These are phyloP conservation scores for Nicotiana attenuata DNA, from an alignment of 257 asterid species.

Conservation along the genomic window DNA sequence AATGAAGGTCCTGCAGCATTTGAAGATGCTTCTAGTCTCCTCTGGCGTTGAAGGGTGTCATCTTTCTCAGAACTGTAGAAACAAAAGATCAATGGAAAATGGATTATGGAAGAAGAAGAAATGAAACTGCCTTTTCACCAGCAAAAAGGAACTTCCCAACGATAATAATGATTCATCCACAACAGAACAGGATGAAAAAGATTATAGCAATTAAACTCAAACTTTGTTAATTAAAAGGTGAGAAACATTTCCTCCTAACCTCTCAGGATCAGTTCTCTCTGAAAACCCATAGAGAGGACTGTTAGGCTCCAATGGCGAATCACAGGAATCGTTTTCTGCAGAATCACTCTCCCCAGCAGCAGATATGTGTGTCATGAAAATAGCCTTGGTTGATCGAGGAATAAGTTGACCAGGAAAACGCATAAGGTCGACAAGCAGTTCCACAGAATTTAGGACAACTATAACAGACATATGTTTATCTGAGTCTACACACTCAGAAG, in stretches of 20 bases:
- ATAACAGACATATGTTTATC: slow-evolving; percentile 88
- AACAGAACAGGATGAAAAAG: background rate
- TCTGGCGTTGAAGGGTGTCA: slow-evolving; percentile 62
- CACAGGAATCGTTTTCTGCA: slow-evolving; percentile 99
- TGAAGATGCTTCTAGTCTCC: slow-evolving; percentile 66
- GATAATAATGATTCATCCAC: background rate
- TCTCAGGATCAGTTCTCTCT: slow-evolving; percentile 71
- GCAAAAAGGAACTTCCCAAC: background rate
- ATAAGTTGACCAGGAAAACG: slow-evolving; percentile 92
- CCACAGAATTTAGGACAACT: slow-evolving; percentile 74
- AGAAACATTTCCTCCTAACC: slow-evolving; percentile 35
- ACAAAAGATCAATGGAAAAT: slow-evolving; percentile 7
- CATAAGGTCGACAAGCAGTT: slow-evolving; percentile 74
- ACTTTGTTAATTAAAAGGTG: background rate
- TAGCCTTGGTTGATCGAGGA: slow-evolving; percentile 75
- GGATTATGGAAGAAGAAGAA: slow-evolving; percentile 2
- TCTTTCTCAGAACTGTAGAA: slow-evolving; percentile 77
- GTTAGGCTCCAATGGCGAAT: slow-evolving; percentile 97
- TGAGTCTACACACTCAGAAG: slow-evolving; percentile 77
- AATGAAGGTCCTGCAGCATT: slow-evolving; percentile 79
- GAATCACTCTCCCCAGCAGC: slow-evolving; percentile 99
- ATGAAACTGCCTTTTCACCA: slow-evolving; percentile 9
- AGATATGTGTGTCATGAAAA: slow-evolving; percentile 78
- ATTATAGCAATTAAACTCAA: background rate
- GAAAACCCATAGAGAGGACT: slow-evolving; percentile 91